Evolutionary conservation across 192 early-diverging fungal species (phyloP).

Genomic region (Podila verticillata): DNA sequence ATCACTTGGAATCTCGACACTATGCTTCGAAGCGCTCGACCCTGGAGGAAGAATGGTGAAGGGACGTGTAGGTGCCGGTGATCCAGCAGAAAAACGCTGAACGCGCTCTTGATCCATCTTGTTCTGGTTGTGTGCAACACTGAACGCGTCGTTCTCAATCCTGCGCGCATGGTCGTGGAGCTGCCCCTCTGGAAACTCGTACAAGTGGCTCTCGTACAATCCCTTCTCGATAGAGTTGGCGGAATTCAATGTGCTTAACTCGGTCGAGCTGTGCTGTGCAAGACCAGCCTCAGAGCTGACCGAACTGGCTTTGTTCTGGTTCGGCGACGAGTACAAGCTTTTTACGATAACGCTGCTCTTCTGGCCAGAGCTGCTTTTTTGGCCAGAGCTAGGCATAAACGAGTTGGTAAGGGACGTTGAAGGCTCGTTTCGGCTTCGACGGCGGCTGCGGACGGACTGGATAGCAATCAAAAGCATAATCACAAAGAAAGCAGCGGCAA

Average conservation of each 20-base stretch:
- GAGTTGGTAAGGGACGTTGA: slow-evolving; percentile 12
- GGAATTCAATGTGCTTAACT: slow-evolving; percentile 29
- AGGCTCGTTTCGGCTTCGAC: slow-evolving; percentile 17
- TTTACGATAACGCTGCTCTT: neutral
- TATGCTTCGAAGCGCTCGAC: neutral
- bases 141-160: slow-evolving; percentile 18
- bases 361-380: slow-evolving; percentile 19
- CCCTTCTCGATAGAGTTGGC: slow-evolving; percentile 24
- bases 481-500: slow-evolving; percentile 27
- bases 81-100: neutral
- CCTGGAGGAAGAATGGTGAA: slow-evolving; percentile 10
- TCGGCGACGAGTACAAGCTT: slow-evolving; percentile 18
- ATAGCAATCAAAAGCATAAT: slow-evolving; percentile 34
- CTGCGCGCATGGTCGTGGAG: slow-evolving; percentile 5
- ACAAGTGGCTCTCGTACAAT: neutral
- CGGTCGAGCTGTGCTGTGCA: slow-evolving; percentile 17
- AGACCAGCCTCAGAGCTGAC: slow-evolving; percentile 17
- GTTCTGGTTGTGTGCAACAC: slow-evolving; percentile 8
- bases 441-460: slow-evolving; percentile 38
- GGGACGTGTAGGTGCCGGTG: neutral
- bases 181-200: neutral
- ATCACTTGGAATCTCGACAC: neutral
- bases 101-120: slow-evolving; percentile 12
- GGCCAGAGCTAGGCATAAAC: slow-evolving; percentile 5
- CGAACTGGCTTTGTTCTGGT: neutral